Conservation (phyloP, 257 asterid genomes). For the Solanum chilense region DNA sequence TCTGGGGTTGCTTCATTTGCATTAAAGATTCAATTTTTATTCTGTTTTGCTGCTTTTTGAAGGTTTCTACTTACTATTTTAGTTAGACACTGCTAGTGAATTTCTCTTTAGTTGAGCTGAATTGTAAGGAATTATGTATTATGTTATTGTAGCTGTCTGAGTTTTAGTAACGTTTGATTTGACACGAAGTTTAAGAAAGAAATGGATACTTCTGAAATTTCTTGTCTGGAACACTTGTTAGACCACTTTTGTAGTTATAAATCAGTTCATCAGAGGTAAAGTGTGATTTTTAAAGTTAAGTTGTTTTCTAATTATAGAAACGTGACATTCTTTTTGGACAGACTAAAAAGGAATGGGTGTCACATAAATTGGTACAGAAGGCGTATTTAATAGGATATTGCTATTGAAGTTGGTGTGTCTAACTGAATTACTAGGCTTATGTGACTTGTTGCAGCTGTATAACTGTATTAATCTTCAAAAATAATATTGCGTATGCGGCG, state of each 20-base stretch:
- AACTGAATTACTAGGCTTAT: not conserved
- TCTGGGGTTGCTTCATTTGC: not conserved
- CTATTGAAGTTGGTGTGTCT: not conserved
- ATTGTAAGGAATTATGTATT: not conserved
- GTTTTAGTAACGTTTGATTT: not conserved
- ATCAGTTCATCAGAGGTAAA: not conserved
- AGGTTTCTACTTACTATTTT: not conserved
- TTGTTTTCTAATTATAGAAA: not conserved
- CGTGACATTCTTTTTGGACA: not conserved
- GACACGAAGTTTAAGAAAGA: not conserved
- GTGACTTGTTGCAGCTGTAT: not conserved
- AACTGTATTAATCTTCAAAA: not conserved
- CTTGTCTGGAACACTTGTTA: rapidly evolving
- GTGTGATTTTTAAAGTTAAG: not conserved
- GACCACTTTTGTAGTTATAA: not conserved
- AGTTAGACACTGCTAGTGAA: not conserved
- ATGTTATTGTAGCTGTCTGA: not conserved
- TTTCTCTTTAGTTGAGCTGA: not conserved
- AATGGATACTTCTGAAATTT: not conserved
- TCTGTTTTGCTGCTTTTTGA: not conserved
- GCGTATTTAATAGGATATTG: not conserved
- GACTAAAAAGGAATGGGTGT: not conserved
- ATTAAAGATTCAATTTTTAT: not conserved
- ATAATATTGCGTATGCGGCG: not conserved
- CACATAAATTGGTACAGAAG: rapidly evolving